A percentile compares a stretch with the other conserved stretches of the same genome.
These are phyloP conservation scores for Chrysophaeum taylorii DNA, from an alignment of 352 stramenopile species.

Conservation along the genomic window DNA sequence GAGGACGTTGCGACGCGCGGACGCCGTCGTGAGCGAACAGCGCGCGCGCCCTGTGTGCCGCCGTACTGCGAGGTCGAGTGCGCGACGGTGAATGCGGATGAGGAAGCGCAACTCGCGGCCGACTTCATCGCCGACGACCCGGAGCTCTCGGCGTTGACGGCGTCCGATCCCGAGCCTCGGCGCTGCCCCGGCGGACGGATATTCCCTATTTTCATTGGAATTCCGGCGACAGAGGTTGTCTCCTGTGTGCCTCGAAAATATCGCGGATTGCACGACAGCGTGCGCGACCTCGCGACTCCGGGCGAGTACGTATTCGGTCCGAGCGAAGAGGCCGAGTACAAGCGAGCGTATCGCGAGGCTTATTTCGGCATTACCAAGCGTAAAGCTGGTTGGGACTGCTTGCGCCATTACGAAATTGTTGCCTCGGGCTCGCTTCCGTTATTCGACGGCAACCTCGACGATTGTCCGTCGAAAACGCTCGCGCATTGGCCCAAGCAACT, in stretches of 20 bases:
- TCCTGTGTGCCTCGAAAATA: conserved; percentile 1
- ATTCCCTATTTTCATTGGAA: conserved; percentile 11
- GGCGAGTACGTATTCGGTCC: conserved; percentile 3
- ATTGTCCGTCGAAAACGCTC: not conserved
- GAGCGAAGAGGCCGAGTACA: conserved; percentile 18
- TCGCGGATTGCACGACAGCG: not conserved
- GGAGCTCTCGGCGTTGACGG: not conserved
- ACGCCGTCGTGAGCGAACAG: not conserved
- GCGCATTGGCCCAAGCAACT: conserved; percentile 15
- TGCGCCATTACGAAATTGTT: conserved; percentile 29
- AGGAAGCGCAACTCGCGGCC: not conserved
- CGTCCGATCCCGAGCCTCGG: not conserved
- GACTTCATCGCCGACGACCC: conserved; percentile 1
- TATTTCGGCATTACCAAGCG: conserved; percentile 18
- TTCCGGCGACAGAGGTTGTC: not conserved
- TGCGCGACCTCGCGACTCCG: not conserved
- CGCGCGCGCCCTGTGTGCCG: not conserved
- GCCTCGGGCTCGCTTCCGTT: conserved; percentile 17
- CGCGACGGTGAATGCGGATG: not conserved
- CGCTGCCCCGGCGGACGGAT: not conserved
- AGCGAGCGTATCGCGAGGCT: conserved; percentile 2
- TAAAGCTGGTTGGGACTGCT: conserved; percentile 26
- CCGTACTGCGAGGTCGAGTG: conserved; percentile 3
- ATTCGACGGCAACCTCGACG: conserved; percentile 16
- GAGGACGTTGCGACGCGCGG: not conserved